A percentile compares a stretch with the other conserved stretches of the same genome.
Conservation (phyloP, 305 asterid genomes). For the Fraxinus angustifolia region DNA sequence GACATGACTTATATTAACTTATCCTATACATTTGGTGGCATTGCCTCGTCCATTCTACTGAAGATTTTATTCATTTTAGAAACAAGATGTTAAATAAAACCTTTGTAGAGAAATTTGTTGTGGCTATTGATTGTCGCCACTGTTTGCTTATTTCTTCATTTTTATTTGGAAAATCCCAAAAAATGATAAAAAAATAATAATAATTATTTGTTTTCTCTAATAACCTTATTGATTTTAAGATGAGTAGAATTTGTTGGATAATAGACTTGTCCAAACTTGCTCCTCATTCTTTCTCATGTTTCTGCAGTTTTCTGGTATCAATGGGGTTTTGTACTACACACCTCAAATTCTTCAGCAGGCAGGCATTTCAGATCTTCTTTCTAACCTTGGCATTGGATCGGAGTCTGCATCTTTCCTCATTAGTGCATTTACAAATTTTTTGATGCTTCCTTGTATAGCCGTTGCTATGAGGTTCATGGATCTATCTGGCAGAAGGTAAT, state of each 20-base stretch:
- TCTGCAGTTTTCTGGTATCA: constrained; percentile 85
- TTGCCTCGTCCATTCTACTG: neutral
- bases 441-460: constrained; percentile 86
- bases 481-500: constrained; percentile 77
- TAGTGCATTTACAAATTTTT: constrained; percentile 61
- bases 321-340: constrained; percentile 84
- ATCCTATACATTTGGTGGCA: neutral
- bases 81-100: neutral
- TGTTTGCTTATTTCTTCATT: neutral
- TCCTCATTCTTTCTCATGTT: constrained; percentile 3
- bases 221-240: neutral
- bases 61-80: neutral
- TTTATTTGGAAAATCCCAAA: neutral
- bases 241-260: neutral
- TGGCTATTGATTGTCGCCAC: neutral
- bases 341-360: constrained; percentile 93
- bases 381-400: constrained; percentile 66
- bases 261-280: neutral
- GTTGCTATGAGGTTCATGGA: constrained; percentile 95
- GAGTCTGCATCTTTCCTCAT: constrained; percentile 76
- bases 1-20: neutral
- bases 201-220: neutral
- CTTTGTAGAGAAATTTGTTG: neutral
- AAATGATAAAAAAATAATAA: neutral
- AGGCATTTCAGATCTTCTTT: constrained; percentile 72